Base-by-base conservation (phyloP, 306 rosid genomes). In the Macrotyloma uniflorum region DNA sequence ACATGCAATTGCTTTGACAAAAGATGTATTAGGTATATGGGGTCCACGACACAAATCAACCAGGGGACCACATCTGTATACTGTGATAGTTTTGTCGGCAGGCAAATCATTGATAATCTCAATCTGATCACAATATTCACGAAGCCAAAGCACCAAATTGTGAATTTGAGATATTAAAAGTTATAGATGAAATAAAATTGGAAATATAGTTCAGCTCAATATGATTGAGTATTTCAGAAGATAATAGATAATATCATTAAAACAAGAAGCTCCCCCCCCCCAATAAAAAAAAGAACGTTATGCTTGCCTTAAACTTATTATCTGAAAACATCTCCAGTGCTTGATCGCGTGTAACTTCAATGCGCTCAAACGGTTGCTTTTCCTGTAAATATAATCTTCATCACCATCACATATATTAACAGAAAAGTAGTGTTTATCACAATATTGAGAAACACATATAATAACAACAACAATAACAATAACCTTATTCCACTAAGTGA, bases 41-140 rank as follows among this genome's bases (percentile, higher is more conserved):
- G 97, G 98, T 36, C 98, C 98, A 70, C 98, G 96, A 73, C 98
- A 94, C 79, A 94, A 87, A 83, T 94, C 98, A 80, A 94, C 92
- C 68, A 94, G 82, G 24, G 97, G 97, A 67, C 98, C 98, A 85
- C 98, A 94, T 88, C 97, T 90, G 73, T 94, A 94, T 30, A 94
- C 98, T 1, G 98, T 94, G 78, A 94, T 94, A 26, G 98, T 92
- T 82, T 90, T 92, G 85, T 92, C 98, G 22, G 87, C 92, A 3
- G 98, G 95, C 79, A 94, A 86, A 84, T 94, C 98, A 33, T 92
- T 94, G 85, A 94, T 94, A 76, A 94, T 92, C 87, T 92, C 98
- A 53, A 94, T 86, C 98, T 94, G 89, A 83, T 85, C 57, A 78
- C 8, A 82, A 23, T 16, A 67, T 33, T 24, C 35, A 61, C 42